These are phyloP conservation scores for Colletotrichum brevisporum DNA, from an alignment of 2,329 filamentous ascomycete species.

Conservation along the genomic window DNA sequence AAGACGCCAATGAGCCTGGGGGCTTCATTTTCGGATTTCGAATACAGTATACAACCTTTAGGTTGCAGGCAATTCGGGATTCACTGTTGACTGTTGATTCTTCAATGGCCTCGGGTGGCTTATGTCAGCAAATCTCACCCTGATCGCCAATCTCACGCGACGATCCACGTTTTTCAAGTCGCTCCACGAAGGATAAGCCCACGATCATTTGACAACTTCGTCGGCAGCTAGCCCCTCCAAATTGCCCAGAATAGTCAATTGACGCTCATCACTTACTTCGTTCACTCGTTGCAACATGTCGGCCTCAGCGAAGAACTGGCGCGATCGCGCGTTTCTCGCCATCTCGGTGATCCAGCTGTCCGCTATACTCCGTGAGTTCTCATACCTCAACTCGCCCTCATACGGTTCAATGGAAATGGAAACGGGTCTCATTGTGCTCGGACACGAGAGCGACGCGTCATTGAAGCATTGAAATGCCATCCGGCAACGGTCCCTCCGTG, in stretches of 20 bases:
- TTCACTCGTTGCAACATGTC: conserved; percentile 22
- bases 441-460: neutral
- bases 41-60: no score
- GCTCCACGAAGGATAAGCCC: neutral
- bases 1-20: no score
- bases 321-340: conserved; percentile 54
- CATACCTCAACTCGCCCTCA: no score
- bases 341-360: conserved; percentile 50
- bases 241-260: neutral
- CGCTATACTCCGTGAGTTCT: conserved; percentile 42
- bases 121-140: neutral
- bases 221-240: no score
- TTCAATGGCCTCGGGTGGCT: neutral
- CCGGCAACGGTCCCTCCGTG: neutral
- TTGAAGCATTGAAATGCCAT: neutral
- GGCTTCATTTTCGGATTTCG: no score
- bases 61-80: no score
- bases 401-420: no score
- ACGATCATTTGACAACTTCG: no score
- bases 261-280: no score
- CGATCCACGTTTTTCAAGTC: neutral
- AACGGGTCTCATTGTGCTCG: no score
- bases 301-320: conserved; percentile 37
- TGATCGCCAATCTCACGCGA: neutral
- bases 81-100: no score